Evolutionary conservation across 306 rosid species (phyloP), one percentile per base, ranked within the genome.

Genomic region (Trifolium repens): DNA sequence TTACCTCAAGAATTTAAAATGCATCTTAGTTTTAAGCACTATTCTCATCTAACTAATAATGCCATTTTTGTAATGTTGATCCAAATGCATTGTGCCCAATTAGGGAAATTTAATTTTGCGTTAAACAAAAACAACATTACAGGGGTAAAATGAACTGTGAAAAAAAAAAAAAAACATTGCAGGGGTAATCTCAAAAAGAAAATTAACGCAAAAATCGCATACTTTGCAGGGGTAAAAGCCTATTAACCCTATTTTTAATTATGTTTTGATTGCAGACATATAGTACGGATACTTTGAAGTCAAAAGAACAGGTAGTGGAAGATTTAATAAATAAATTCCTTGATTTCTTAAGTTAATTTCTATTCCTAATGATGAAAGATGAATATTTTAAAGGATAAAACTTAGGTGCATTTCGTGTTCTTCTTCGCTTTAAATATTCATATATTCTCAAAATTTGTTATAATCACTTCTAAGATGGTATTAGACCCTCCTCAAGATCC

Each of bases 211-310:
- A n/a, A n/a, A n/a, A n/a, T n/a, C n/a, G n/a, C n/a, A n/a, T n/a
- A n/a, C n/a, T n/a, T n/a, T n/a, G n/a, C n/a, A n/a, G n/a, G n/a
- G n/a, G n/a, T n/a, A n/a, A n/a, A n/a, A n/a, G n/a, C n/a, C n/a
- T n/a, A n/a, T n/a, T n/a, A n/a, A n/a, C n/a, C n/a, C n/a, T 43
- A 69, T 57, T 80, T 50, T 80, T 50, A 7, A n/a, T 82, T 67
- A 10, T 68, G 75, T 43, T 54, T 79, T 80, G 69, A 68, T 60
- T 89, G 89, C 97, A 93, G 98, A 87, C 87, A 73, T 88, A 81
- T 78, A 66, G 80, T 78, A 63, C 83, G 16, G 92, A 89, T 79
- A 65, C 58, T 64, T 72, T 81, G 39, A 90, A 77, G 66, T 86
- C 88, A 76, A 82, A 79, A 42, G 78, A 84, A 83, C 91, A 93